A percentile compares a stretch with the other conserved stretches of the same genome.
These are phyloP conservation scores for Ustilago sp. DNA, from an alignment of 1,284 basidiomycete genomes.

Conservation along the genomic window DNA sequence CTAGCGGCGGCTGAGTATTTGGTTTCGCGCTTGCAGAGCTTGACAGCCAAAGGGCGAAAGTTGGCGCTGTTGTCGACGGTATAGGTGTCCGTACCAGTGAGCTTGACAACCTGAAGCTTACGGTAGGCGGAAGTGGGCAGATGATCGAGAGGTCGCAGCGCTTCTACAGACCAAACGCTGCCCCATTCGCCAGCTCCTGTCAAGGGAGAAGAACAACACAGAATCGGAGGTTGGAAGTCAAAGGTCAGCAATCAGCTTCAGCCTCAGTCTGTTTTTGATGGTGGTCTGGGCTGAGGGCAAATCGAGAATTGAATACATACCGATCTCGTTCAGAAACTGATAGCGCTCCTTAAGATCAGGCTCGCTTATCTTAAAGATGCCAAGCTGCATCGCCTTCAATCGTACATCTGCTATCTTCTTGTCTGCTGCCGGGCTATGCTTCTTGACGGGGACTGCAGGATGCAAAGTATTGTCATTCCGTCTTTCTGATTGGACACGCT, in stretches of 20 bases:
- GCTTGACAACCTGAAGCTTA: conserved; percentile 32
- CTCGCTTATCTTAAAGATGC: conserved; percentile 51
- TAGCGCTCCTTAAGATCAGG: conserved; percentile 45
- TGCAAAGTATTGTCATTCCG: neutral
- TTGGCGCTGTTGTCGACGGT: conserved; percentile 32
- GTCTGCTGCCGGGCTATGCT: conserved; percentile 4
- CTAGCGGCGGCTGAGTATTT: conserved; percentile 44
- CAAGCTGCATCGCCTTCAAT: conserved; percentile 47
- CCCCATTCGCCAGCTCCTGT: conserved; percentile 54
- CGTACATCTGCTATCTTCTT: conserved; percentile 17
- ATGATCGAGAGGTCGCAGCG: conserved; percentile 37
- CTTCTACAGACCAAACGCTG: conserved; percentile 41
- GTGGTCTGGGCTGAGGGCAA: too few species aligned
- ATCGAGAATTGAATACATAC: conserved; percentile 19
- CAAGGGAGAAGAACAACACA: neutral
- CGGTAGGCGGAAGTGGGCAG: conserved; percentile 42
- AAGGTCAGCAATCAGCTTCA: neutral
- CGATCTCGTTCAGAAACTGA: conserved; percentile 51
- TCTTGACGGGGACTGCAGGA: neutral
- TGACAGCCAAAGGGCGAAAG: conserved; percentile 51
- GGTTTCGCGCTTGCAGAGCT: conserved; percentile 51
- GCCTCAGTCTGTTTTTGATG: neutral
- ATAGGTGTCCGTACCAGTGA: conserved; percentile 31
- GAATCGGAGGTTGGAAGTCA: neutral
- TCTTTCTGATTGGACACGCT: neutral